phyloP scores from a whole-genome alignment of 164 flowering plant genomes.

The Chimonanthus praecox region DNA sequence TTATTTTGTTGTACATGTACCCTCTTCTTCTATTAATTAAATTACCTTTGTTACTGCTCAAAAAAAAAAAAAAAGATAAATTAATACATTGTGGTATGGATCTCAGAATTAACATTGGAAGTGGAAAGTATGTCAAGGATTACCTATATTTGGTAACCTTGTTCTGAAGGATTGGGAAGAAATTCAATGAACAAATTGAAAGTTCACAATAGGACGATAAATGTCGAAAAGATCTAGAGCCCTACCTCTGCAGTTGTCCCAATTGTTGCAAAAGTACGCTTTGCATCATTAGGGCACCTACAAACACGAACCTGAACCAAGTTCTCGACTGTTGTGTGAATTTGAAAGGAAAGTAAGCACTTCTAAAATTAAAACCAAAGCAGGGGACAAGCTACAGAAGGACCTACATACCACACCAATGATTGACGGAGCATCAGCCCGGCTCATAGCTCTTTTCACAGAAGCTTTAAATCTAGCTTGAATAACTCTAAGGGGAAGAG shows the following conservation, averaged over 20 bases:
- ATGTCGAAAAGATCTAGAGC: not conserved
- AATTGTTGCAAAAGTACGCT: constrained; percentile 35
- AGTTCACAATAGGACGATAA: not conserved
- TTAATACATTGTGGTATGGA: not conserved
- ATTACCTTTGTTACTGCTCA: not conserved
- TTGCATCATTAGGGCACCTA: constrained; percentile 31
- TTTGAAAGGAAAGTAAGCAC: not conserved
- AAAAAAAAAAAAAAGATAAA: not conserved
- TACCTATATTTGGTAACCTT: not conserved
- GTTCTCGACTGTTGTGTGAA: not conserved
- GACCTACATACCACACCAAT: constrained; percentile 81
- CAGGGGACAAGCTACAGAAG: constrained; percentile 1
- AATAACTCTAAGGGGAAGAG: constrained; percentile 77
- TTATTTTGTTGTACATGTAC: not conserved
- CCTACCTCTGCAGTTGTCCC: constrained; percentile 97
- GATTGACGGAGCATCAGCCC: constrained; percentile 56
- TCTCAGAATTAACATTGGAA: not conserved
- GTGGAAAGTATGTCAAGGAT: not conserved
- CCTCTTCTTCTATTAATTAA: not conserved
- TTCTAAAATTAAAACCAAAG: not conserved
- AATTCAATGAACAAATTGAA: too few species aligned
- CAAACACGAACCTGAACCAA: constrained; percentile 53
- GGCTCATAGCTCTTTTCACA: constrained; percentile 61
- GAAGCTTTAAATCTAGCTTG: constrained; percentile 61
- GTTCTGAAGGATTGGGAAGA: not conserved